These are phyloP conservation scores for Acanthamoeba sp. DNA, from an alignment of 208 protist genomes.

Conservation along the genomic window DNA sequence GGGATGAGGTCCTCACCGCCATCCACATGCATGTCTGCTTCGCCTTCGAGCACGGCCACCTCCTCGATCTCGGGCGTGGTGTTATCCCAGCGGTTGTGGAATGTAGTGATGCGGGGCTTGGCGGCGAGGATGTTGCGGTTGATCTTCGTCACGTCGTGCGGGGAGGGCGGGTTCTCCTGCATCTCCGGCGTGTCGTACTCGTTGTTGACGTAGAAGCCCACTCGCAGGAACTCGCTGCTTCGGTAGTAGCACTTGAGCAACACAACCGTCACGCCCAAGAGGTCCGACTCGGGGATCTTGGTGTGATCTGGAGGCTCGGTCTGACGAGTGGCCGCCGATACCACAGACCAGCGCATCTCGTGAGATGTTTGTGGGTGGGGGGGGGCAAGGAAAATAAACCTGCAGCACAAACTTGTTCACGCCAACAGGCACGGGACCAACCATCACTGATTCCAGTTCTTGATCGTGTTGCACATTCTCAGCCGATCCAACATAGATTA, in stretches of 20 bases:
- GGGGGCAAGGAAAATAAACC: slow-evolving; percentile 35
- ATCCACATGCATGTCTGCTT: not conserved
- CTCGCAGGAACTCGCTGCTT: slow-evolving; percentile 96
- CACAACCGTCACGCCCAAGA: slow-evolving; percentile 97
- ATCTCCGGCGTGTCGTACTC: slow-evolving; percentile 76
- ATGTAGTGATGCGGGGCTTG: slow-evolving; percentile 88
- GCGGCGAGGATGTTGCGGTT: slow-evolving; percentile 88
- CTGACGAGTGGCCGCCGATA: too few relatives aligned
- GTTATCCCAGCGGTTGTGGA: slow-evolving; percentile 88
- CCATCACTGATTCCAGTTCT: slow-evolving; percentile 96
- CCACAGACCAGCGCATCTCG: too few relatives aligned
- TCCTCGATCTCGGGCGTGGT: slow-evolving; percentile 29
- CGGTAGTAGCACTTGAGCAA: slow-evolving; percentile 97
- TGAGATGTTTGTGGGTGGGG: too few relatives aligned
- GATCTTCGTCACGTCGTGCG: slow-evolving; percentile 81
- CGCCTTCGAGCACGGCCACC: not conserved
- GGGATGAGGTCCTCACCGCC: not conserved
- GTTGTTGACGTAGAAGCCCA: slow-evolving; percentile 98
- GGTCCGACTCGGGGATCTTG: slow-evolving; percentile 94
- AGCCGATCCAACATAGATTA: slow-evolving; percentile 98
- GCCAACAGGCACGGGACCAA: slow-evolving; percentile 96
- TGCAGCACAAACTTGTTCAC: slow-evolving; percentile 96
- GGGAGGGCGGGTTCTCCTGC: slow-evolving; percentile 84
- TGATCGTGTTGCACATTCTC: slow-evolving; percentile 96
- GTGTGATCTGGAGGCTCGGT: slow-evolving; percentile 94